These are phyloP conservation scores for Metschnikowia santaceciliae DNA, from an alignment of 805 yeast species.

Conservation along the genomic window DNA sequence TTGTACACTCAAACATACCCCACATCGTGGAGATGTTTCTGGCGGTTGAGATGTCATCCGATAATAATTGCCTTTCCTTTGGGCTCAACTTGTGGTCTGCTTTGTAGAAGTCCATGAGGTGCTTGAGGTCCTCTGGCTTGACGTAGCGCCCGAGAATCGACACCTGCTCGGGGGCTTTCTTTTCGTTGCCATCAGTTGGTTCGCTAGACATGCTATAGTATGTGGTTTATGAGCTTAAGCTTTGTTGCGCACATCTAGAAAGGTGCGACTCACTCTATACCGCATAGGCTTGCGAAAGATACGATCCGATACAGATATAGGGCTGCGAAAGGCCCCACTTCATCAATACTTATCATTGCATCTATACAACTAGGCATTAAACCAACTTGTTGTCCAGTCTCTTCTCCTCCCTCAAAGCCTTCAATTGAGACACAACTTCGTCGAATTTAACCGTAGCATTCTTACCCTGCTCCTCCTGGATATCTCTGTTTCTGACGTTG, in stretches of 20 bases:
- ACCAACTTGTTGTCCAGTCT: slow-evolving; percentile 59
- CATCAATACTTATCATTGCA: background rate
- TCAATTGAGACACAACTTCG: slow-evolving; percentile 66
- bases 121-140: slow-evolving; percentile 33
- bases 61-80: slow-evolving; percentile 40
- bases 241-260: background rate
- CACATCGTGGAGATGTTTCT: slow-evolving; percentile 30
- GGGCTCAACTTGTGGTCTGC: slow-evolving; percentile 41
- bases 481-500: slow-evolving; percentile 95
- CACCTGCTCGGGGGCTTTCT: slow-evolving; percentile 4
- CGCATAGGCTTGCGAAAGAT: background rate
- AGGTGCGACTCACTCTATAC: background rate
- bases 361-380: slow-evolving; percentile 7
- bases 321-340: background rate
- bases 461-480: slow-evolving; percentile 88
- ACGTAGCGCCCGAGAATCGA: slow-evolving; percentile 19
- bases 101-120: slow-evolving; percentile 45
- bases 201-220: background rate
- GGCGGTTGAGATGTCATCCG: slow-evolving; percentile 34
- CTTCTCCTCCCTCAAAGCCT: slow-evolving; percentile 64
- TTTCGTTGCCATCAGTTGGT: background rate
- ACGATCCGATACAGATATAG: background rate
- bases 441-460: slow-evolving; percentile 74
- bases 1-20: slow-evolving; percentile 40
- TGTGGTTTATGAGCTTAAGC: background rate